Evolutionary conservation across 2,329 filamentous ascomycete species (phyloP), one percentile per base, ranked within the genome.

Genomic region (Fusarium liriodendri): DNA sequence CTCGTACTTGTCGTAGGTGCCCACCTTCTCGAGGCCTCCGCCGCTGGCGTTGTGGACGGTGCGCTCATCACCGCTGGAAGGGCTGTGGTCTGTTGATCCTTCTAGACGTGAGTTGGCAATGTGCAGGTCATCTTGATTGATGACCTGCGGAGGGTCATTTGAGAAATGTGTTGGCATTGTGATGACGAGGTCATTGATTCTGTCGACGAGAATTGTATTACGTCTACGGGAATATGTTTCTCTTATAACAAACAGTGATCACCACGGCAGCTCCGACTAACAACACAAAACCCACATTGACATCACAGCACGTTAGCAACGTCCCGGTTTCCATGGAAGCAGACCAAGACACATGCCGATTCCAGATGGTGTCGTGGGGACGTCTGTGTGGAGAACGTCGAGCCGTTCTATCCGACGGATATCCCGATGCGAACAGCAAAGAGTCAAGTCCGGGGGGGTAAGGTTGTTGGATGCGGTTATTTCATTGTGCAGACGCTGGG

Each of bases 1-100:
- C 35, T 87, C 86, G 71, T 82, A 80, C 78, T 84, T 85, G 69
- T 83, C 83, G 70, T 84, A 73, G 2, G 82, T 82, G 25, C 81
- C 81, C 13, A 82, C 54, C 75, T 84, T 84, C 64, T 84, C 80
- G 10, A 84, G 73, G 22, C 66, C 71, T 8, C 69, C 67, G 5
- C 66, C 77, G 37, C 70, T 69, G 29, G 50, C 67, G 11, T 90
- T 90, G 20, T 76, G 67, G 18, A 64, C 60, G 18, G 52, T 38
- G 18, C 40, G 65, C 16, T 71, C 68, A 54, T 77, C 74, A 47
- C 72, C 61, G 32, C 64, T 37, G 14, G 72, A 69, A 13, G 45
- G 52, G 25, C 62, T 62, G 22, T 77, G 66, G 18, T 67, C 68
- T 4, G 67, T 69, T 14, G 79, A 76, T 3, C 69, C 61, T 25